These are phyloP conservation scores for Camelina laxa DNA, from an alignment of 345 rosid genomes.

Conservation along the genomic window DNA sequence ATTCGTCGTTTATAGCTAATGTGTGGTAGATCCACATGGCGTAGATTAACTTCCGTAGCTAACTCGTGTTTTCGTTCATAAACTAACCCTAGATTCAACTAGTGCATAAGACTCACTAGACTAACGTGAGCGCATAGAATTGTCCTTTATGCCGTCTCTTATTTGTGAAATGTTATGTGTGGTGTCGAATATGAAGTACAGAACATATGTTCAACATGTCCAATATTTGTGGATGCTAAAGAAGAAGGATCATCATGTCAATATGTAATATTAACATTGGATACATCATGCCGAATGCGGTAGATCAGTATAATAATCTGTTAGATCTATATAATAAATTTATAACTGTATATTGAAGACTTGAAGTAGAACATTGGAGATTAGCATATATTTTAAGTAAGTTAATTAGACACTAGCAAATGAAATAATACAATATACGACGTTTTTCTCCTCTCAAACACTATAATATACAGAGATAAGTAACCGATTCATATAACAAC, in stretches of 20 bases:
- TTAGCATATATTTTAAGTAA: background rate
- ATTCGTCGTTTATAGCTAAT: background rate
- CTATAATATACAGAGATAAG: background rate
- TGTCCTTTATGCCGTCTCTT: background rate
- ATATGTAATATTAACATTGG: background rate
- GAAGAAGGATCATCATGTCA: background rate
- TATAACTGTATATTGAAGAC: no score
- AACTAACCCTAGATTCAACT: constrained; percentile 1
- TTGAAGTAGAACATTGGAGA: no score
- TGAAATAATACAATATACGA: background rate
- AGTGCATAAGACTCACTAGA: background rate
- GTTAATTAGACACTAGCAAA: background rate
- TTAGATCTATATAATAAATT: no score
- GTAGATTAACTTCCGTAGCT: constrained; percentile 18
- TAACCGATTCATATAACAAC: constrained; percentile 11
- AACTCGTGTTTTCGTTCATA: constrained; percentile 11
- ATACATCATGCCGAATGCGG: background rate
- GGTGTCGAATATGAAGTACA: constrained; percentile 10
- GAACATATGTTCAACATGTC: constrained; percentile 6
- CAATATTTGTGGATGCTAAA: constrained; percentile 6
- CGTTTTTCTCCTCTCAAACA: background rate
- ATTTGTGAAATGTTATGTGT: background rate
- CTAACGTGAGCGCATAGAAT: background rate
- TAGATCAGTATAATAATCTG: no score
- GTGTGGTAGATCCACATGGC: constrained; percentile 14